Conservation (phyloP, 2,329 filamentous ascomycete species). For the Biscogniauxia marginata region DNA sequence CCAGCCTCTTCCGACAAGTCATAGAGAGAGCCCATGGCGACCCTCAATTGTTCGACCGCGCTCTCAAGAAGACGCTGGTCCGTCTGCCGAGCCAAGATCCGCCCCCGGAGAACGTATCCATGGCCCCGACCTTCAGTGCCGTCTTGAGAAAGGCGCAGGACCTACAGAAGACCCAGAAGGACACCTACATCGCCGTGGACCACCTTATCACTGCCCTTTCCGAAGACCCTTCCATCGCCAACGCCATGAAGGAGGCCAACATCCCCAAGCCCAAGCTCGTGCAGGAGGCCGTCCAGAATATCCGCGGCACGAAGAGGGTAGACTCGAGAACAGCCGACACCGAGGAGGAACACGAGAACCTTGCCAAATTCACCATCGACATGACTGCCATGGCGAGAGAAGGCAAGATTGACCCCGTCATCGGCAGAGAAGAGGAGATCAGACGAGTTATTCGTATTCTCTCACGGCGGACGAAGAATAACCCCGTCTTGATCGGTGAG, state of each 20-base stretch:
- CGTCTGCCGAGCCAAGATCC: constrained; percentile 92
- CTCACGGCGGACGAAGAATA: constrained; percentile 95
- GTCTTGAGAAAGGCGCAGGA: constrained; percentile 83
- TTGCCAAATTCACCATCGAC: constrained; percentile 98
- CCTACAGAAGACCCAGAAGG: constrained; percentile 95
- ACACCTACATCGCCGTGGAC: constrained; percentile 90
- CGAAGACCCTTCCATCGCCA: constrained; percentile 75
- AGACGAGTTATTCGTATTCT: constrained; percentile 87
- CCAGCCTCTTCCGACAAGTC: constrained; percentile 91
- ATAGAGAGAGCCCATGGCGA: constrained; percentile 93
- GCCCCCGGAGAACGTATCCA: constrained; percentile 81
- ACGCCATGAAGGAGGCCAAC: constrained; percentile 78
- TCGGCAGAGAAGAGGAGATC: constrained; percentile 95
- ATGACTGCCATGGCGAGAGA: constrained; percentile 96
- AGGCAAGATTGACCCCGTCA: constrained; percentile 97
- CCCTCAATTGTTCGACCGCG: constrained; percentile 80
- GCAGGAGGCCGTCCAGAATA: constrained; percentile 85
- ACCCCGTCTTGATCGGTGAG: constrained; percentile 95
- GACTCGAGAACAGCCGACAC: constrained; percentile 95
- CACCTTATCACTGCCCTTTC: constrained; percentile 85
- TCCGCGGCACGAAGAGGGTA: constrained; percentile 88
- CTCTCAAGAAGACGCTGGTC: constrained; percentile 88
- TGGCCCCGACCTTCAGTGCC: constrained; percentile 78
- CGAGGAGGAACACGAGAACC: constrained; percentile 89
- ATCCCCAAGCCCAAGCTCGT: constrained; percentile 88